These are phyloP conservation scores for Backusella tarrabulga DNA, from an alignment of 192 early-diverging fungal genomes.

Conservation along the genomic window DNA sequence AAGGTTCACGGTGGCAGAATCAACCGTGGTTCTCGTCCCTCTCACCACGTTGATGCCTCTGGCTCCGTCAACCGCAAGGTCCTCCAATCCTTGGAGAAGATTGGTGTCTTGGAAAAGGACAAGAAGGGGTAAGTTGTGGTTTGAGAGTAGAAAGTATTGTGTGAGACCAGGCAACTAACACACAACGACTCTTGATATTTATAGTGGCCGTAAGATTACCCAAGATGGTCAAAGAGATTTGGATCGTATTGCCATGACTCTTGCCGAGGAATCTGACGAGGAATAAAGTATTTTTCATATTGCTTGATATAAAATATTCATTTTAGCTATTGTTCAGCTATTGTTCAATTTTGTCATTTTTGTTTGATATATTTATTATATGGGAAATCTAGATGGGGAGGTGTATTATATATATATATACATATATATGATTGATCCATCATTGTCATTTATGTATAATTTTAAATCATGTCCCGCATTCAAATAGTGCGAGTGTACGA, in stretches of 20 bases:
- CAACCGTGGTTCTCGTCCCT: slow-evolving; percentile 93
- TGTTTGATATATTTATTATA: background rate
- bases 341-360: background rate
- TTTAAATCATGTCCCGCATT: too few relatives aligned
- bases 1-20: slow-evolving; percentile 92
- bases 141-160: too few relatives aligned
- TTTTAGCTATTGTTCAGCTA: background rate
- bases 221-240: slow-evolving; percentile 97
- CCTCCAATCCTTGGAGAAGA: slow-evolving; percentile 98
- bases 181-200: too few relatives aligned
- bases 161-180: too few relatives aligned
- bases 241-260: slow-evolving; percentile 86
- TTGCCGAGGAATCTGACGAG: slow-evolving; percentile 25
- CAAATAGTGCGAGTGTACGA: too few relatives aligned
- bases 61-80: slow-evolving; percentile 95
- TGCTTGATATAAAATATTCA: background rate
- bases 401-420: too few relatives aligned
- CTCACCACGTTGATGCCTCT: slow-evolving; percentile 83
- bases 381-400: background rate
- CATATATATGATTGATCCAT: too few relatives aligned
- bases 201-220: slow-evolving; percentile 92
- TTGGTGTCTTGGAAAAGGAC: slow-evolving; percentile 95
- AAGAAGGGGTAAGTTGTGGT: slow-evolving; percentile 61
- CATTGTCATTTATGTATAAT: too few relatives aligned
- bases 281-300: slow-evolving; percentile 1